phyloP scores from a whole-genome alignment of 2,329 filamentous ascomycete genomes.

The Fusarium papillatum region DNA sequence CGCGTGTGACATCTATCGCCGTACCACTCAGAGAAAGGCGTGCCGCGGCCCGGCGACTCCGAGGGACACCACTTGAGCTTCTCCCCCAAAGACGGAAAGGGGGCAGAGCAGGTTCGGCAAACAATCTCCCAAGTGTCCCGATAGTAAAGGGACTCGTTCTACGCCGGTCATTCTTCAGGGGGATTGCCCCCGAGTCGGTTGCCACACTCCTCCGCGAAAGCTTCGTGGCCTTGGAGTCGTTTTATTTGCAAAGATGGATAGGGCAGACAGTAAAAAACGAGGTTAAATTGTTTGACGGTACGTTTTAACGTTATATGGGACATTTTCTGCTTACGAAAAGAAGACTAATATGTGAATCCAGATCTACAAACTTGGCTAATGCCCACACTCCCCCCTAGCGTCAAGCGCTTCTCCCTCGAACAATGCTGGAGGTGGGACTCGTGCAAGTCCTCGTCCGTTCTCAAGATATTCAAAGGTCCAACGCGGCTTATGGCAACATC shows the following conservation, averaged over 20 bases:
- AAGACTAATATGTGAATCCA: slow-evolving; percentile 14
- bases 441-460: no score
- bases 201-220: slow-evolving; percentile 25
- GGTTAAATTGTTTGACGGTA: slow-evolving; percentile 5
- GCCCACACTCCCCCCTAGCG: slow-evolving; percentile 11
- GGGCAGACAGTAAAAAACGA: background rate
- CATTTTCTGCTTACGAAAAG: no score
- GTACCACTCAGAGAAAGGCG: background rate
- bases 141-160: slow-evolving; percentile 27
- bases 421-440: background rate
- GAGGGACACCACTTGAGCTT: slow-evolving; percentile 21
- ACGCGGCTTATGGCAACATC: slow-evolving; percentile 5
- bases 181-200: slow-evolving; percentile 14
- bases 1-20: background rate
- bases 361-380: slow-evolving; percentile 12
- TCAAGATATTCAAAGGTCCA: background rate
- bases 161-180: slow-evolving; percentile 10
- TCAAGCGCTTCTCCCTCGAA: slow-evolving; percentile 6
- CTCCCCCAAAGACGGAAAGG: background rate
- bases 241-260: slow-evolving; percentile 15
- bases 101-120: background rate
- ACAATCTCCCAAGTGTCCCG: slow-evolving; percentile 11
- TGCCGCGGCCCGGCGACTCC: slow-evolving; percentile 7
- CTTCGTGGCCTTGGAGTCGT: slow-evolving; percentile 17
- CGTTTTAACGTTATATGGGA: background rate